Evolutionary conservation across 78 protist genomes (phyloP).

Genomic region (Dictyostelium intermedium): DNA sequence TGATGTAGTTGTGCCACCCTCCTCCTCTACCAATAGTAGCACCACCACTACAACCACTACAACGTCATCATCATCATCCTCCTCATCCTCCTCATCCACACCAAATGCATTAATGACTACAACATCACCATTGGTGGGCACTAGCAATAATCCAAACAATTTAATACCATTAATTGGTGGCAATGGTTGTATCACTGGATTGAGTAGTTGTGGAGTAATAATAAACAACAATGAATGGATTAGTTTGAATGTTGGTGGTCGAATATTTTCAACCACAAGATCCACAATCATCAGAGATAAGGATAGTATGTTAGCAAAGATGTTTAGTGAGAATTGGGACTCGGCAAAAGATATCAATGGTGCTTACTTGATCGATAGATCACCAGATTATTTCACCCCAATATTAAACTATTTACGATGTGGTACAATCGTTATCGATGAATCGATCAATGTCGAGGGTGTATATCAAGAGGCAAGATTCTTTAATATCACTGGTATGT

Average conservation of each 20-base stretch:
- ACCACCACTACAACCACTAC: neutral
- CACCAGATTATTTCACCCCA: constrained; percentile 82
- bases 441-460: constrained; percentile 56
- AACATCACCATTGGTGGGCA: neutral
- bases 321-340: constrained; percentile 86
- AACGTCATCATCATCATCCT: neutral
- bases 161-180: neutral
- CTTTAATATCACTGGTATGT: constrained; percentile 76
- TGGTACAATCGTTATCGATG: constrained; percentile 67
- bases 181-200: neutral
- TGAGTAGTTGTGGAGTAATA: neutral
- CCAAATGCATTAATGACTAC: neutral
- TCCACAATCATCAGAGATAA: constrained; percentile 33
- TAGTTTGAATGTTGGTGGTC: constrained; percentile 82
- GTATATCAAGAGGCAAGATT: constrained; percentile 82
- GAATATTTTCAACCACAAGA: constrained; percentile 70
- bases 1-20: neutral
- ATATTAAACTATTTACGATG: constrained; percentile 65
- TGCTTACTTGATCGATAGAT: constrained; percentile 74
- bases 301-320: constrained; percentile 79
- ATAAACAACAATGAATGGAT: constrained; percentile 68
- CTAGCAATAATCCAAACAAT: neutral
- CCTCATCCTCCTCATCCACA: neutral
- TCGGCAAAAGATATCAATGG: constrained; percentile 73
- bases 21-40: neutral